phyloP scores from a whole-genome alignment of 441 rosid genomes.

The Metrosideros polymorpha region DNA sequence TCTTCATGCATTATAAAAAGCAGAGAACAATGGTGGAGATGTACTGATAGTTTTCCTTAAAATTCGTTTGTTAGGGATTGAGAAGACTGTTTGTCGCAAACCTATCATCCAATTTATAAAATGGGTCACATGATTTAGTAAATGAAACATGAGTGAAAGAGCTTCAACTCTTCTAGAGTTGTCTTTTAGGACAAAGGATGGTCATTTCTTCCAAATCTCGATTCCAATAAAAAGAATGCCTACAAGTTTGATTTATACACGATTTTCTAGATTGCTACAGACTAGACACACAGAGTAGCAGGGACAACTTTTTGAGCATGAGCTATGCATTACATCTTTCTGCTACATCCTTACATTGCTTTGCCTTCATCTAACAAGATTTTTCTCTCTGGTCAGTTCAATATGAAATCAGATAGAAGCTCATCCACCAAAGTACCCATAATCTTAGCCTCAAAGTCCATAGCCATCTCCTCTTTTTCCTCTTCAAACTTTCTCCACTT shows the following conservation, averaged over 20 bases:
- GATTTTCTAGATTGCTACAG: background rate
- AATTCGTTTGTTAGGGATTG: background rate
- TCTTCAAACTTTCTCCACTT: slow-evolving; percentile 34
- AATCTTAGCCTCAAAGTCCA: slow-evolving; percentile 26
- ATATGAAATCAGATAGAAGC: slow-evolving; percentile 18
- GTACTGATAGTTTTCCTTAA: background rate
- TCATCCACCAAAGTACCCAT: slow-evolving; percentile 34
- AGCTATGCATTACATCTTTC: background rate
- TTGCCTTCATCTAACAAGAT: background rate
- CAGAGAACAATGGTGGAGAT: background rate
- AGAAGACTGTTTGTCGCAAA: background rate
- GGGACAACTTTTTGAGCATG: background rate
- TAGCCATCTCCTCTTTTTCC: slow-evolving; percentile 26
- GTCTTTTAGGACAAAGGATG: background rate
- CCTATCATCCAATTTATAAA: background rate
- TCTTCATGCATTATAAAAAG: background rate
- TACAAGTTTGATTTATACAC: background rate
- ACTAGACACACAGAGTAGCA: background rate
- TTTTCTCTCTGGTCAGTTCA: background rate
- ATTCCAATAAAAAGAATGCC: background rate
- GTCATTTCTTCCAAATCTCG: background rate
- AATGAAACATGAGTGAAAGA: background rate
- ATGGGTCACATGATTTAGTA: background rate
- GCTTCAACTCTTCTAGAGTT: background rate
- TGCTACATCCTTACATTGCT: background rate